Evolutionary conservation across 1,284 basidiomycete genomes (phyloP), one percentile per base, ranked within the genome.

Genomic region (Exobasidium cylindrosporum): DNA sequence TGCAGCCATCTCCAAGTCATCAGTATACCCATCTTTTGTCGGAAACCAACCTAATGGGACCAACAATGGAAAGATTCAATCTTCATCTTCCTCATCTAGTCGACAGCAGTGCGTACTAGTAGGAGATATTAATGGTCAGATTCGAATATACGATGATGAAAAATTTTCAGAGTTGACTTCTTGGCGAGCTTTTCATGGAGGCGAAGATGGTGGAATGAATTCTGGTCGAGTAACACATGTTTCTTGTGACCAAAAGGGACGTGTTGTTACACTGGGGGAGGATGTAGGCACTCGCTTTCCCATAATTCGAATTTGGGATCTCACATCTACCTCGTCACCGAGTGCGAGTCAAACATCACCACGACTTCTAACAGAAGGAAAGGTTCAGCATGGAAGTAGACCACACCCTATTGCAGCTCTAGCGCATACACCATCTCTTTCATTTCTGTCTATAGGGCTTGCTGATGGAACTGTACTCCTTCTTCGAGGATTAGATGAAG

Each of bases 391-490:
- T 46, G 73, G 74, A 4, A 69, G 70, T 26, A 53, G 68, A 44
- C 73, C 74, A 0, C 63, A 69, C 52, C 74, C 74, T 1, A 62
- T 95, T 1, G 88, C 91, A 3, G 86, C 88, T 0, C 82, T 96
- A 11, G 89, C 93, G 0, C 83, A 94, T 28, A 90, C 93, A 0
- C 82, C 86, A 4, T 85, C 85, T n/a, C 84, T 97, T 0, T 87
- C 89, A 0, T 90, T 93, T 80, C 86, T 98, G 21, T 89, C 93
- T 3, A 85, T 97, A 45, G 95, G 92, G 6, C 85, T 97, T 10
- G 92, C 88, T 1, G 94, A 97, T 75, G 95, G 95, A n/a, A 91
- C 91, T 0, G 92, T 97, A 4, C 84, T 97, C 4, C 84, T 97
- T 21, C 93, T 93, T 77, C 87, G 91, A 3, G 90, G 96, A 72